Evolutionary conservation across 371 early-diverging fungal genomes (phyloP).

Genomic region (Catenaria anguillulae): DNA sequence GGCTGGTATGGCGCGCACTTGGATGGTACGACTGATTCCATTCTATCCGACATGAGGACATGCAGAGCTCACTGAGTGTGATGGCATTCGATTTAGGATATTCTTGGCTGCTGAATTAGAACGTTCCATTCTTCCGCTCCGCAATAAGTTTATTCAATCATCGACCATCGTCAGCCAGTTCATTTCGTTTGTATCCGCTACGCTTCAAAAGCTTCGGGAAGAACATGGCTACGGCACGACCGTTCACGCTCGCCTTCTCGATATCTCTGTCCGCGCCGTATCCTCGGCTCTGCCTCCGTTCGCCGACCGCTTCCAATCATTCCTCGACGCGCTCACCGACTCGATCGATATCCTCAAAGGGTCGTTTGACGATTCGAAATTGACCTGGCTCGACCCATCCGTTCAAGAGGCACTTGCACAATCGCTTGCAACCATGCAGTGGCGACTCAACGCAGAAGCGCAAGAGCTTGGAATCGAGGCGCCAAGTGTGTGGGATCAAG

Average conservation of each 20-base stretch:
- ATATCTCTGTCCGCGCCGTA: not conserved
- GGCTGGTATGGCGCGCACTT: not conserved
- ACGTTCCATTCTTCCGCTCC: not conserved
- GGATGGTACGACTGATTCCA: not conserved
- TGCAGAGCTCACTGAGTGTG: too few relatives aligned
- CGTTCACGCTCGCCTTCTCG: slow-evolving; percentile 1
- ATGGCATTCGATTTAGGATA: too few relatives aligned
- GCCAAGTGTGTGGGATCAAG: too few relatives aligned
- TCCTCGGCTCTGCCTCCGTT: not conserved
- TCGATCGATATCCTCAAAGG: not conserved
- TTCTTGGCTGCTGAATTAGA: not conserved
- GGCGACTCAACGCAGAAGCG: not conserved
- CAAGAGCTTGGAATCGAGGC: slow-evolving; percentile 4
- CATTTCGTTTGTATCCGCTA: not conserved
- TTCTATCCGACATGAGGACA: too few relatives aligned
- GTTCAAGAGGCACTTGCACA: not conserved
- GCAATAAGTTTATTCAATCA: not conserved
- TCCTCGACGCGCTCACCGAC: not conserved
- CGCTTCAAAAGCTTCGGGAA: not conserved
- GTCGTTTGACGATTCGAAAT: not conserved
- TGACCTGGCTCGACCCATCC: not conserved
- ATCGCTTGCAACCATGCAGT: not conserved
- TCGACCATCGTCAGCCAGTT: not conserved
- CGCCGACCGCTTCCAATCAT: slow-evolving; percentile 1
- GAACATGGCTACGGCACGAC: not conserved